These are phyloP conservation scores for Adenanthera pavonina DNA, from an alignment of 306 rosid genomes.

Conservation along the genomic window DNA sequence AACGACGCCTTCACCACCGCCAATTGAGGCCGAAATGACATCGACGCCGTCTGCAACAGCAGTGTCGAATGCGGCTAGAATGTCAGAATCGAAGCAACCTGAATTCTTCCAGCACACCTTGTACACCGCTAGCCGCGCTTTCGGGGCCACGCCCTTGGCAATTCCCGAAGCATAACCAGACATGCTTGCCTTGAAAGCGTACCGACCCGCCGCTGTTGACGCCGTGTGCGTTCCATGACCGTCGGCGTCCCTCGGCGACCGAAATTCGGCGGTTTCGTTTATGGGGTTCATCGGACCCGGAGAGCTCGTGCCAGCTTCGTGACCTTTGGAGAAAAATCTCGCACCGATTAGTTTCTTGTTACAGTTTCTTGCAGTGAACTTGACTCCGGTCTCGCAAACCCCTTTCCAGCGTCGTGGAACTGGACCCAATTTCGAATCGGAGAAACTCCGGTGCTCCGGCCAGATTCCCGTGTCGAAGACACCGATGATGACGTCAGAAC, in stretches of 20 bases:
- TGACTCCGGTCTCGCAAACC: slow-evolving; percentile 66
- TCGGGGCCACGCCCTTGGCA: slow-evolving; percentile 91
- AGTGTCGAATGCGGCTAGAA: slow-evolving; percentile 74
- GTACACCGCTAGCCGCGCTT: slow-evolving; percentile 78
- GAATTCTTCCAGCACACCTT: slow-evolving; percentile 91
- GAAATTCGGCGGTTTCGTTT: slow-evolving; percentile 74
- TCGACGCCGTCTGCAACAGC: slow-evolving; percentile 87
- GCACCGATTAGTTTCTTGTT: slow-evolving; percentile 83
- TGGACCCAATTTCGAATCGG: slow-evolving; percentile 74
- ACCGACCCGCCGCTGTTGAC: slow-evolving; percentile 81
- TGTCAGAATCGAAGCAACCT: slow-evolving; percentile 90
- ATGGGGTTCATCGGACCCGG: slow-evolving; percentile 60
- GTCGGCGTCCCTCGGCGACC: slow-evolving; percentile 91
- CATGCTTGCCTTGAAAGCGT: slow-evolving; percentile 75
- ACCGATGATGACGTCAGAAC: slow-evolving; percentile 86
- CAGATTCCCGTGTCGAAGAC: slow-evolving; percentile 85
- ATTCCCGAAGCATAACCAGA: slow-evolving; percentile 82
- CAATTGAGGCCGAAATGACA: slow-evolving; percentile 83
- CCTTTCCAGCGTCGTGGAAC: slow-evolving; percentile 87
- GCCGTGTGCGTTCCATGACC: slow-evolving; percentile 98
- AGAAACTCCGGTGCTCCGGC: slow-evolving; percentile 86
- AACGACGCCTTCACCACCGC: slow-evolving; percentile 81
- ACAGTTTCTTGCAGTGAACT: slow-evolving; percentile 60
- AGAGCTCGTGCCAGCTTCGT: slow-evolving; percentile 55
- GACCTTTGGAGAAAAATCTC: slow-evolving; percentile 80